A percentile compares a stretch with the other conserved stretches of the same genome.
Evolutionary conservation across 768 basidiomycete species (phyloP).

Genomic region (Podaxis pistillaris): DNA sequence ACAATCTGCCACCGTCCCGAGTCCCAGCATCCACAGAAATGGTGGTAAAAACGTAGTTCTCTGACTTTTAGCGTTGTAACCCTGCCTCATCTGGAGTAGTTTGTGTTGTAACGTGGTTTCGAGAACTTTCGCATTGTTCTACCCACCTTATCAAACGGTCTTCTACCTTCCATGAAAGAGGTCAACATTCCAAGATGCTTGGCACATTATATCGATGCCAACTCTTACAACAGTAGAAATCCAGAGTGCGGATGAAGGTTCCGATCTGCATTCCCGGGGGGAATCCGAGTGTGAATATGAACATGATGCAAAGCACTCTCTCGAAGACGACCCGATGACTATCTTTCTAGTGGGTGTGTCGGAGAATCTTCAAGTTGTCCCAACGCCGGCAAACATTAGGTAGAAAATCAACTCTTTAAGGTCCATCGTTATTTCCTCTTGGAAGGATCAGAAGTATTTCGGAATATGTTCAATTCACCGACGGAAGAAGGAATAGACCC

Average conservation of each 20-base stretch:
- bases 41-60: too few species aligned
- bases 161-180: too few species aligned
- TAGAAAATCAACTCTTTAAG: background rate
- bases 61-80: too few species aligned
- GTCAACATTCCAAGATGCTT: too few species aligned
- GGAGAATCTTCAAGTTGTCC: background rate
- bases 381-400: background rate
- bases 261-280: background rate
- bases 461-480: background rate
- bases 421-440: background rate
- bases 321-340: conserved; percentile 18
- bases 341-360: conserved; percentile 20
- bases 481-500: conserved; percentile 14
- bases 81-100: too few species aligned
- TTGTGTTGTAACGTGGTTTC: too few species aligned
- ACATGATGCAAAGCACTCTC: conserved; percentile 18
- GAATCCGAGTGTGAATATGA: background rate
- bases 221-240: background rate
- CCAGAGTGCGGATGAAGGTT: background rate
- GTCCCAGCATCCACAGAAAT: too few species aligned
- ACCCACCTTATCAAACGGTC: too few species aligned
- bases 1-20: too few species aligned
- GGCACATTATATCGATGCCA: background rate
- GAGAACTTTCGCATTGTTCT: too few species aligned
- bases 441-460: background rate